Evolutionary conservation across 805 yeast genomes (phyloP).

Genomic region (Priceomyces melissophilus): DNA sequence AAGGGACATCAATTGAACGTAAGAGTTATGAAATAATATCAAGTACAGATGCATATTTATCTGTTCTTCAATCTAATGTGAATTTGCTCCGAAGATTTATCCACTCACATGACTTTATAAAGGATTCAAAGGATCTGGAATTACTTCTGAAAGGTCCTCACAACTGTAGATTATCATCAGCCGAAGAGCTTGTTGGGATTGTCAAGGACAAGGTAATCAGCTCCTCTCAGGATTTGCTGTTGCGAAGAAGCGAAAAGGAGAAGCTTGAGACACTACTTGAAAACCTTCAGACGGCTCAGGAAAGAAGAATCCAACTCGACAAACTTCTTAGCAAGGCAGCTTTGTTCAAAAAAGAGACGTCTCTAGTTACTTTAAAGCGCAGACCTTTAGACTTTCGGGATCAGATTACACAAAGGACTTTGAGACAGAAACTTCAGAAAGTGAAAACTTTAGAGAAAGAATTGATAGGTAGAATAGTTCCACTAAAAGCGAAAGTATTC

Average conservation of each 20-base stretch:
- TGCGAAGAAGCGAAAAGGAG: conserved; percentile 3
- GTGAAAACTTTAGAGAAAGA: conserved; percentile 22
- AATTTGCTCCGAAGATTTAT: conserved; percentile 10
- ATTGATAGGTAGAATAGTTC: conserved; percentile 24
- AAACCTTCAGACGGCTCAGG: conserved; percentile 13
- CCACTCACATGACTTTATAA: conserved; percentile 5
- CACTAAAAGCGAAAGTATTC: conserved; percentile 26
- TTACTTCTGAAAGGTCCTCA: conserved; percentile 5
- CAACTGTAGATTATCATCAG: conserved; percentile 11
- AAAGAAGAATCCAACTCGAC: conserved; percentile 19
- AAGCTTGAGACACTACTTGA: conserved; percentile 7
- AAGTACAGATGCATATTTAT: conserved; percentile 23
- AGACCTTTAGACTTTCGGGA: conserved; percentile 31
- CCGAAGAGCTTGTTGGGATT: conserved; percentile 8
- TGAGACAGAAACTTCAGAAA: conserved; percentile 24
- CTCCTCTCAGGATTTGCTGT: background rate
- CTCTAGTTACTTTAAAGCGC: conserved; percentile 10
- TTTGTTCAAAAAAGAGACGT: conserved; percentile 9
- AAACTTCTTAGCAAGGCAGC: conserved; percentile 25
- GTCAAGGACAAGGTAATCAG: background rate
- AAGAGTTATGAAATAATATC: conserved; percentile 21
- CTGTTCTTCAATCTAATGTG: conserved; percentile 19
- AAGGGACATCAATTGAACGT: conserved; percentile 9
- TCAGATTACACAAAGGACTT: conserved; percentile 18
- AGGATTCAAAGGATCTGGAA: conserved; percentile 1